phyloP scores from a whole-genome alignment of 2,329 filamentous ascomycete species.

The Neonectria punicea region DNA sequence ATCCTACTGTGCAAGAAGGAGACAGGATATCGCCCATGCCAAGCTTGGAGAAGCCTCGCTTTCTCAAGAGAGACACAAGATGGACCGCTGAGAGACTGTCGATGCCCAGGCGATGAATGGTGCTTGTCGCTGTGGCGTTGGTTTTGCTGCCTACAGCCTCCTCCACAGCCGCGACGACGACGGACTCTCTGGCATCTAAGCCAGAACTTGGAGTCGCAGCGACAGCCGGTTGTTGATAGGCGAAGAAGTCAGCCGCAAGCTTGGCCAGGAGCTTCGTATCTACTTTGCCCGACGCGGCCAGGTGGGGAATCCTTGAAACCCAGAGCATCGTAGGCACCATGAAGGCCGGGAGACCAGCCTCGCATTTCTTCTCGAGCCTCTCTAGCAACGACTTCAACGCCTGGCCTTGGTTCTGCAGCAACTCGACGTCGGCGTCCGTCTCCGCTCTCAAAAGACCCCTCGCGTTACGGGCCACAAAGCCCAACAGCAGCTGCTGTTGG shows the following conservation, averaged over 20 bases:
- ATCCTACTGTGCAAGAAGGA: not conserved
- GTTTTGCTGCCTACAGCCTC: not conserved
- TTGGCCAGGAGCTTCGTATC: conserved; percentile 28
- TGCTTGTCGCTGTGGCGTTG: conserved; percentile 13
- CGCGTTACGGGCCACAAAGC: not conserved
- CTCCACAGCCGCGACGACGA: not conserved
- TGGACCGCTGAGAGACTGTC: conserved; percentile 36
- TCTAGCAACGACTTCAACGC: not conserved
- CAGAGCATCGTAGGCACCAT: conserved; percentile 37
- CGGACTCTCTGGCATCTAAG: not conserved
- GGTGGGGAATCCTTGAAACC: conserved; percentile 34
- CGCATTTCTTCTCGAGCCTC: conserved; percentile 12
- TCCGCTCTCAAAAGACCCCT: not conserved
- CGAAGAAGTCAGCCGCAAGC: conserved; percentile 19
- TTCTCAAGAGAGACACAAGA: conserved; percentile 27
- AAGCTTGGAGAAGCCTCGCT: conserved; percentile 26
- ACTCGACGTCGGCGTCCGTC: not conserved
- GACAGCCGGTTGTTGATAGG: not conserved
- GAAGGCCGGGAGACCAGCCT: conserved; percentile 29
- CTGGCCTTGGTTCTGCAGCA: not conserved
- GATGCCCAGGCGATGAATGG: conserved; percentile 28
- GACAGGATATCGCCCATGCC: conserved; percentile 1
- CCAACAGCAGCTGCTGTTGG: not conserved
- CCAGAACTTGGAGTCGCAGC: not conserved
- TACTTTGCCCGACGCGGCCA: conserved; percentile 34